These are phyloP conservation scores for Epichloe gansuensis DNA, from an alignment of 2,329 filamentous ascomycete genomes.

Conservation along the genomic window DNA sequence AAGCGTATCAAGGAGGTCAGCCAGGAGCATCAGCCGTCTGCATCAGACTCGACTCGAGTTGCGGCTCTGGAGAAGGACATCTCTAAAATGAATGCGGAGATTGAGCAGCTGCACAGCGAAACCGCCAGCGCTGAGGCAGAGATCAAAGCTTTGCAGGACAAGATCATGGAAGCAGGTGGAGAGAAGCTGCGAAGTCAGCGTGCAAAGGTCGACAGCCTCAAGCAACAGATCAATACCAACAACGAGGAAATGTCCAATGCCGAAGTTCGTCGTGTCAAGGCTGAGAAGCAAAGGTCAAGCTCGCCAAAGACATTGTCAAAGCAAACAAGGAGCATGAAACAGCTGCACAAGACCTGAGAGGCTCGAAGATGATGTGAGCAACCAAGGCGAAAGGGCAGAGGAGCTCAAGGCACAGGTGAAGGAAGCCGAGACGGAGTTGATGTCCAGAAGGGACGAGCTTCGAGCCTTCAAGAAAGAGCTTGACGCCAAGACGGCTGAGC, in stretches of 20 bases:
- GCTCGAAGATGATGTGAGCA: conserved; percentile 65
- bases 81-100: conserved; percentile 59
- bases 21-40: conserved; percentile 68
- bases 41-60: conserved; percentile 65
- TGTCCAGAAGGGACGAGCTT: conserved; percentile 70
- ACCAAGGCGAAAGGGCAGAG: conserved; percentile 64
- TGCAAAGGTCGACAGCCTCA: conserved; percentile 77
- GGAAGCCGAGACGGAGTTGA: conserved; percentile 67
- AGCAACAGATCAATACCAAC: conserved; percentile 70
- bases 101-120: conserved; percentile 68
- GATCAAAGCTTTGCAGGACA: conserved; percentile 85
- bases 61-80: conserved; percentile 68
- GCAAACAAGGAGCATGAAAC: conserved; percentile 68
- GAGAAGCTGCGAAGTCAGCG: conserved; percentile 85
- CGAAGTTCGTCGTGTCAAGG: conserved; percentile 81
- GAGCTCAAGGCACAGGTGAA: conserved; percentile 63
- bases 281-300: conserved; percentile 82
- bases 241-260: conserved; percentile 75
- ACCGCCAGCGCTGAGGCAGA: conserved; percentile 86
- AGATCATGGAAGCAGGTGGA: conserved; percentile 97
- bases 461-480: conserved; percentile 70
- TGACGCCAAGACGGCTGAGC: conserved; percentile 71
- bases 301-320: conserved; percentile 70
- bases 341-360: conserved; percentile 59
- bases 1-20: conserved; percentile 76